Evolutionary conservation across 441 rosid genomes (phyloP).

Genomic region (Gossypium lobatum): DNA sequence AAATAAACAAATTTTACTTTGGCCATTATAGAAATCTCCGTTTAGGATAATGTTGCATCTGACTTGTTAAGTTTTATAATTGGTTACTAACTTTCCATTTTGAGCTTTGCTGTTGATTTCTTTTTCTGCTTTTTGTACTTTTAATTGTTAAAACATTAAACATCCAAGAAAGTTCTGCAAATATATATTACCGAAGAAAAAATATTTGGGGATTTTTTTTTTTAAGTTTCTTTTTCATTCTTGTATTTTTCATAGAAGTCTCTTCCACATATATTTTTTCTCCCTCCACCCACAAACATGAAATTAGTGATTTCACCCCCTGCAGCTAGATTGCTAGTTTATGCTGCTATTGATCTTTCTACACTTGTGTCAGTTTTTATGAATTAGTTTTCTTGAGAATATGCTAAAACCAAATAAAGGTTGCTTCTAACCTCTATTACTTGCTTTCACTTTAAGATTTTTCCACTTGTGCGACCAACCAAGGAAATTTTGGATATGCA

Average conservation of each 20-base stretch:
- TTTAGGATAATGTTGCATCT: neutral
- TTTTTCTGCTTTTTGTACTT: neutral
- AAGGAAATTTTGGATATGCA: conserved; percentile 60
- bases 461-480: conserved; percentile 77
- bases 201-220: neutral
- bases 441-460: conserved; percentile 6
- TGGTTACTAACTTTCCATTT: neutral
- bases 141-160: neutral
- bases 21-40: neutral
- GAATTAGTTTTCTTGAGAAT: neutral
- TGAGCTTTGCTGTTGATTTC: neutral
- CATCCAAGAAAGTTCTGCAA: no score
- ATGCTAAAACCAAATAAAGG: neutral
- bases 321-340: neutral
- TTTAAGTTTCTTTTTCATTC: neutral
- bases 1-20: neutral
- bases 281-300: neutral
- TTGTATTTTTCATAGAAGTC: neutral
- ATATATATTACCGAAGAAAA: neutral
- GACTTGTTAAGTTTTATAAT: neutral
- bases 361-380: neutral
- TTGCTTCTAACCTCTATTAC: conserved; percentile 7
- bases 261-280: neutral
- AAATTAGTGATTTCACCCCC: neutral
- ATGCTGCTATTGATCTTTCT: conserved; percentile 9